Evolutionary conservation across 495 filamentous ascomycete genomes (phyloP).

Genomic region (Endocarpon pusillum): DNA sequence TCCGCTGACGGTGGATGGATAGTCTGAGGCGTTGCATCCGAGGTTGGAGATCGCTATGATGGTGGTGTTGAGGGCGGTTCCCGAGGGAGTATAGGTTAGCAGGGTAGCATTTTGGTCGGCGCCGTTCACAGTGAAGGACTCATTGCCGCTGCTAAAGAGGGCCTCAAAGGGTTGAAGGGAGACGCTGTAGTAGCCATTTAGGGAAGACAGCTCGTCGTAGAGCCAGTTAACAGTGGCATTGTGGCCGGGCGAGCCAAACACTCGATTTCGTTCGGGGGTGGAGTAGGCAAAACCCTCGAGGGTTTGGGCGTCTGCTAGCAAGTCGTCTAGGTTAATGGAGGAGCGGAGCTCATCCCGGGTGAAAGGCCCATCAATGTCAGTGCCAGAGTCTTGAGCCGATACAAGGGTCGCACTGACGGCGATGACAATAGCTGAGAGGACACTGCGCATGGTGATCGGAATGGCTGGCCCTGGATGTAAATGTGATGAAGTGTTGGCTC

Average conservation of each 20-base stretch:
- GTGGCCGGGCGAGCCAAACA: conserved; percentile 44
- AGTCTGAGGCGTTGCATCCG: conserved; percentile 38
- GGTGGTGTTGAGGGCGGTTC: conserved; percentile 1
- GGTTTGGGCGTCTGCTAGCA: conserved; percentile 20
- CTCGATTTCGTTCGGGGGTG: conserved; percentile 31
- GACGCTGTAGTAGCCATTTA: conserved; percentile 12
- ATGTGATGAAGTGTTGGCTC: too few species aligned
- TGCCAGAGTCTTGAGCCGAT: too few species aligned
- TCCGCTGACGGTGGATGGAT: conserved; percentile 20
- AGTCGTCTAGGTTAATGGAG: conserved; percentile 13
- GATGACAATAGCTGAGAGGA: too few species aligned
- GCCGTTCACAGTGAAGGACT: conserved; percentile 24
- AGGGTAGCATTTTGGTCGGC: conserved; percentile 22
- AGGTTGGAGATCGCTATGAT: conserved; percentile 30
- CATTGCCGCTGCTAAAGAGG: conserved; percentile 14
- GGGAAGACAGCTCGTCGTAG: conserved; percentile 12
- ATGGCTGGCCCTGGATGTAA: too few species aligned
- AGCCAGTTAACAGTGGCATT: conserved; percentile 47
- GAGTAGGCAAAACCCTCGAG: conserved; percentile 31
- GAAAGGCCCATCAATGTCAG: too few species aligned
- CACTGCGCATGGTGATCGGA: too few species aligned
- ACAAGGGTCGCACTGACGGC: too few species aligned
- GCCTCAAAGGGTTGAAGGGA: conserved; percentile 10
- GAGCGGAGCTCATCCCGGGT: conserved; percentile 5
- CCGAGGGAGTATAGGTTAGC: conserved; percentile 24